These are phyloP conservation scores for Pythium brachiatum DNA, from an alignment of 352 stramenopile species.

Conservation along the genomic window DNA sequence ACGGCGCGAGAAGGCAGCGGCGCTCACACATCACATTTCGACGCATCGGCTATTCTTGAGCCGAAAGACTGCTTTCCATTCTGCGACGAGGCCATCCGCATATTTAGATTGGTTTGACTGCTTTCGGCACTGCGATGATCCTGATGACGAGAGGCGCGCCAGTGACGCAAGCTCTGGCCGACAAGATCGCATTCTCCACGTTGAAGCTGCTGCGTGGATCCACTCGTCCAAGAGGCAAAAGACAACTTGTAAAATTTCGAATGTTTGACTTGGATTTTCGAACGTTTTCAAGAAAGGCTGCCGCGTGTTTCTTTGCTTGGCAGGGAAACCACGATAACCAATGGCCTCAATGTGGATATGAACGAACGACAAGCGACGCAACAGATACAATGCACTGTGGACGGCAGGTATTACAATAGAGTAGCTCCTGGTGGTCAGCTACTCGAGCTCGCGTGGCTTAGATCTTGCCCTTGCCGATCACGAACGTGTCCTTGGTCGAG, in stretches of 20 bases:
- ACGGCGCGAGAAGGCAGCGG: not conserved
- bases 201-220: not conserved
- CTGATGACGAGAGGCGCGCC: not conserved
- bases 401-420: too few relatives aligned
- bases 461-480: conserved; percentile 46
- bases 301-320: too few relatives aligned
- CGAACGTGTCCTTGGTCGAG: conserved; percentile 59
- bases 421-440: too few relatives aligned
- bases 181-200: not conserved
- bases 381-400: too few relatives aligned
- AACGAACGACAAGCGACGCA: too few relatives aligned
- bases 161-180: not conserved
- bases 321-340: too few relatives aligned
- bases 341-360: too few relatives aligned
- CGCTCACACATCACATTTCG: not conserved
- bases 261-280: not conserved
- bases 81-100: not conserved
- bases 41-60: not conserved
- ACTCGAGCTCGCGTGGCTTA: too few relatives aligned
- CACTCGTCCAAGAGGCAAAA: too few relatives aligned
- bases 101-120: not conserved
- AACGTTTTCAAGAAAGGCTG: not conserved
- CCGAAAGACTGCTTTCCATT: not conserved
- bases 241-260: not conserved
- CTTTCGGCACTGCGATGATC: not conserved